A percentile compares a stretch with the other conserved stretches of the same genome.
Conservation (phyloP, 495 filamentous ascomycete genomes). For the Neurospora sp. region DNA sequence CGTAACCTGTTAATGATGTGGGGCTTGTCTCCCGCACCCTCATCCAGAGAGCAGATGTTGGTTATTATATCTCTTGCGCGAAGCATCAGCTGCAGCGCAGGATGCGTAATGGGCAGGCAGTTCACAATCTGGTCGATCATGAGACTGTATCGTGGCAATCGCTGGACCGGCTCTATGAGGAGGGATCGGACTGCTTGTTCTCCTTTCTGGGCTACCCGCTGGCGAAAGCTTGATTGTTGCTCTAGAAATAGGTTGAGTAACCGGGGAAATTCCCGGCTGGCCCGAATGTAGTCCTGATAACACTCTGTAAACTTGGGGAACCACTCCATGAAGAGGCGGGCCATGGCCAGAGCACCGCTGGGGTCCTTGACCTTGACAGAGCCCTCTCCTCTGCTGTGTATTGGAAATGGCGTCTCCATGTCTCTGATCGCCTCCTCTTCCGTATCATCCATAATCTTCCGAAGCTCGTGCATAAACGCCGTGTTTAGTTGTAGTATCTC, state of each 20-base stretch:
- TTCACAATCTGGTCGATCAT: conserved; percentile 91
- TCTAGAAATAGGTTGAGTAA: conserved; percentile 64
- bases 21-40: conserved; percentile 52
- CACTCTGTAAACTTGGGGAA: conserved; percentile 82
- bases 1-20: conserved; percentile 63
- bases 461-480: conserved; percentile 64
- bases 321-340: conserved; percentile 72
- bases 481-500: conserved; percentile 71
- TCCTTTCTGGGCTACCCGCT: conserved; percentile 68
- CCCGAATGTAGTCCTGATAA: conserved; percentile 83
- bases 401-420: conserved; percentile 37
- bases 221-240: conserved; percentile 70
- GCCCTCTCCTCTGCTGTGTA: conserved; percentile 33
- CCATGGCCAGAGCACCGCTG: conserved; percentile 64
- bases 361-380: conserved; percentile 54
- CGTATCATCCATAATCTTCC: conserved; percentile 67
- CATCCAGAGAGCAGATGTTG: conserved; percentile 87
- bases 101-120: conserved; percentile 72
- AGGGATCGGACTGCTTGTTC: conserved; percentile 88
- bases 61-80: conserved; percentile 85
- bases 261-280: conserved; percentile 73
- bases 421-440: conserved; percentile 69
- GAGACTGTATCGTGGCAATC: conserved; percentile 87
- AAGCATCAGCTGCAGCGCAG: conserved; percentile 66
- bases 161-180: conserved; percentile 92